Percentiles rank a stretch among this genome's conserved stretches.
These are phyloP conservation scores for Phoma sp. DNA, from an alignment of 2,329 filamentous ascomycete species.

Conservation along the genomic window DNA sequence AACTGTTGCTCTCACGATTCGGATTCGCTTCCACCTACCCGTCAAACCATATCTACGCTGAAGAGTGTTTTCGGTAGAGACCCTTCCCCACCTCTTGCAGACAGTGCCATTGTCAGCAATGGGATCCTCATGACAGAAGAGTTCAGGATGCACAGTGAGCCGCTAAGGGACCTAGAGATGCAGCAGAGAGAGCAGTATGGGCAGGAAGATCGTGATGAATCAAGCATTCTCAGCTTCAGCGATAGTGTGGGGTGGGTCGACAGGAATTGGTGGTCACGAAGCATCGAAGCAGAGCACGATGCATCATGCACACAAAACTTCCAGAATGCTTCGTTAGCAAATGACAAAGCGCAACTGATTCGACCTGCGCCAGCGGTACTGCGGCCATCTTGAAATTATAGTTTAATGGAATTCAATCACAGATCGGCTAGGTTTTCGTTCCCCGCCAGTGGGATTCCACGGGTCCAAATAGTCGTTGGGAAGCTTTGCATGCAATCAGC, in stretches of 20 bases:
- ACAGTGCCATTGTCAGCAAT: neutral
- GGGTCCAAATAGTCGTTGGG: neutral
- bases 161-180: neutral
- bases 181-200: neutral
- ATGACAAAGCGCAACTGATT: neutral
- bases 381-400: neutral
- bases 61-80: conserved; percentile 16
- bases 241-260: conserved; percentile 1
- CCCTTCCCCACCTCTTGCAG: neutral
- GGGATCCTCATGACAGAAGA: conserved; percentile 16
- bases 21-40: neutral
- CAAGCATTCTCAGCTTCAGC: conserved; percentile 2
- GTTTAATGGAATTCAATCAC: neutral
- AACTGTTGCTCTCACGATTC: conserved; percentile 7
- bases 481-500: too few species aligned
- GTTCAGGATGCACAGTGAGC: conserved; percentile 14
- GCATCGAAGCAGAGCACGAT: neutral
- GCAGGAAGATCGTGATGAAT: conserved; percentile 1
- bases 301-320: neutral
- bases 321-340: neutral
- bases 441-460: neutral
- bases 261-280: neutral
- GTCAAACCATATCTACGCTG: conserved; percentile 14
- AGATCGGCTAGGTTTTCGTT: neutral
- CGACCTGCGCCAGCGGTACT: conserved; percentile 3